These are phyloP conservation scores for Chytriomyces sp. DNA, from an alignment of 192 early-diverging fungal genomes.

Conservation along the genomic window DNA sequence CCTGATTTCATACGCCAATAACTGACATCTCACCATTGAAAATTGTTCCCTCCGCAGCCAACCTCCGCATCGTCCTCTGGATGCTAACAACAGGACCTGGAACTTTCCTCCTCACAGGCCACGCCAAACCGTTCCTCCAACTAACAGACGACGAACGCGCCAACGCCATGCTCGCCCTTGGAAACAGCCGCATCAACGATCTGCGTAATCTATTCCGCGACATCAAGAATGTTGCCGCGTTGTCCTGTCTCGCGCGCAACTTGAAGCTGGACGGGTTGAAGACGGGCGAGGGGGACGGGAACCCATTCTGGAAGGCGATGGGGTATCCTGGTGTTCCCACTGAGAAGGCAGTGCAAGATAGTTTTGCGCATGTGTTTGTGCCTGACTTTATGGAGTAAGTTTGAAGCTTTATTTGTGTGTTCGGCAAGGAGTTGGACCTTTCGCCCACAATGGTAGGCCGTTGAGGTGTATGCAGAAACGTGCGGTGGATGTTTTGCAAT, in stretches of 20 bases:
- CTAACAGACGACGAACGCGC: conserved; percentile 4
- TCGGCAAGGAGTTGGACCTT: background rate
- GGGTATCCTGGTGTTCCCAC: conserved; percentile 59
- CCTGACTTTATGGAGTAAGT: conserved; percentile 57
- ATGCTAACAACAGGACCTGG: background rate
- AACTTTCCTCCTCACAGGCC: conserved; percentile 9
- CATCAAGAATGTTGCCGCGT: conserved; percentile 12
- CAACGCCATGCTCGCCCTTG: conserved; percentile 4
- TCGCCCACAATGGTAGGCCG: background rate
- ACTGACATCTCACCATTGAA: background rate
- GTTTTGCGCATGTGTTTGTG: conserved; percentile 42
- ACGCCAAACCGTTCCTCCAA: background rate
- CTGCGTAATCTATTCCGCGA: conserved; percentile 21
- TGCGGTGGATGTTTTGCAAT: too few species aligned
- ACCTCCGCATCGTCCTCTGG: background rate
- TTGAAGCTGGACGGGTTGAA: conserved; percentile 4
- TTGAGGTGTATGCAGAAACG: background rate
- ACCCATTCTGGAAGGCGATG: conserved; percentile 45
- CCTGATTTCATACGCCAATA: background rate
- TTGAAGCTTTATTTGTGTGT: background rate
- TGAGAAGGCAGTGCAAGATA: conserved; percentile 38
- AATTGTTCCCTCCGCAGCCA: background rate
- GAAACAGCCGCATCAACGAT: background rate
- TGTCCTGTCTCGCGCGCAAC: conserved; percentile 2
- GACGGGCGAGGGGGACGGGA: background rate